phyloP scores from a whole-genome alignment of 164 flowering plant genomes.

The Aristolochia contorta region DNA sequence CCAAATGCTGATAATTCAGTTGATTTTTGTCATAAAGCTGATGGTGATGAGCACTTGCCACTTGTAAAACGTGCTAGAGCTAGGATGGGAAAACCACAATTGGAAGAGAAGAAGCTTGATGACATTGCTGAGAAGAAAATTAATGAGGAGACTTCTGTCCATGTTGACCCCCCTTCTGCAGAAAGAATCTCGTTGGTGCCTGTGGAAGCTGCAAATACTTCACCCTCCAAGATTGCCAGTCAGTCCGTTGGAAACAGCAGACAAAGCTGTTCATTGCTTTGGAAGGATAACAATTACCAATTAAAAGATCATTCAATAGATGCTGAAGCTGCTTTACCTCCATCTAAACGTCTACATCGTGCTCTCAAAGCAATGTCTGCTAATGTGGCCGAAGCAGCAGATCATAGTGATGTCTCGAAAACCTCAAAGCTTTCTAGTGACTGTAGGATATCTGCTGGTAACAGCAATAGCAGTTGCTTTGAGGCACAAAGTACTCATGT shows the following conservation, averaged over 20 bases:
- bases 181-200: constrained; percentile 13
- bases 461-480: not conserved
- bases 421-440: constrained; percentile 10
- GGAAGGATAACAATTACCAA: constrained; percentile 33
- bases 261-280: constrained; percentile 9
- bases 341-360: constrained; percentile 84
- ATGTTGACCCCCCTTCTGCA: constrained; percentile 11
- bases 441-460: constrained; percentile 10
- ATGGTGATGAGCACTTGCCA: constrained; percentile 94
- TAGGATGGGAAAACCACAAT: constrained; percentile 59
- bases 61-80: constrained; percentile 93
- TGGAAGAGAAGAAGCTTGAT: constrained; percentile 25
- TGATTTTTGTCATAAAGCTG: constrained; percentile 31
- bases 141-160: constrained; percentile 15
- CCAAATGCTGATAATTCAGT: constrained; percentile 21
- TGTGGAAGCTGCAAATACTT: constrained; percentile 15
- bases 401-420: constrained; percentile 18
- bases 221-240: constrained; percentile 21
- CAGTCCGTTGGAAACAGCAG: constrained; percentile 12
- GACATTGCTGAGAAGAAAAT: constrained; percentile 15
- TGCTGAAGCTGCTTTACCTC: constrained; percentile 87
- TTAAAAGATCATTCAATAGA: constrained; percentile 39
- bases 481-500: not conserved
- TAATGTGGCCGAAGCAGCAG: constrained; percentile 63
- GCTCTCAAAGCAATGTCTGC: constrained; percentile 94